A percentile compares a stretch with the other conserved stretches of the same genome.
phyloP scores from a whole-genome alignment of 1,139 yeast species.

The Candida mesenterica region DNA sequence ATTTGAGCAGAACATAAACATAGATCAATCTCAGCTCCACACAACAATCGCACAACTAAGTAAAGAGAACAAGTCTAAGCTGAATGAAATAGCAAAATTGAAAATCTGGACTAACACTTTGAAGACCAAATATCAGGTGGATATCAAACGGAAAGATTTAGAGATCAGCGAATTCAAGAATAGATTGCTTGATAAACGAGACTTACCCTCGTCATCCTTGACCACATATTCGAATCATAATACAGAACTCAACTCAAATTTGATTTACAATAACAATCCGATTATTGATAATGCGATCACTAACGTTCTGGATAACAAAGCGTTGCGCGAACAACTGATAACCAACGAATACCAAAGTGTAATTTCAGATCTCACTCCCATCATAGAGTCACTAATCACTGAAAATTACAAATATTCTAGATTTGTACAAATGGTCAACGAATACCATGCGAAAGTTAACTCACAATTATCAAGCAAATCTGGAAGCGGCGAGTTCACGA shows the following conservation, averaged over 20 bases:
- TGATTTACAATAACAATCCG: conserved; percentile 37
- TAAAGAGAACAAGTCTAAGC: conserved; percentile 27
- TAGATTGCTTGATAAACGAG: conserved; percentile 36
- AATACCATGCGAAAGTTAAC: conserved; percentile 26
- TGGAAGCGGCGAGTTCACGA: conserved; percentile 18
- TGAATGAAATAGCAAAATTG: conserved; percentile 29
- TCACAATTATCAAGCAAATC: conserved; percentile 20
- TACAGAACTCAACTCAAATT: conserved; percentile 21
- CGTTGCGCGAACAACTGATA: conserved; percentile 10
- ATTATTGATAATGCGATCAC: conserved; percentile 27
- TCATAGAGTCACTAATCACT: conserved; percentile 38
- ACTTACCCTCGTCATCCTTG: conserved; percentile 26
- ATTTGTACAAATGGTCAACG: conserved; percentile 30
- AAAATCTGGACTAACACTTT: conserved; percentile 32
- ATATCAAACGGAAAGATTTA: conserved; percentile 36
- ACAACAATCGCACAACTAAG: conserved; percentile 22
- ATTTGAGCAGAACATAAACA: conserved; percentile 18
- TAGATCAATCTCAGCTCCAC: conserved; percentile 14
- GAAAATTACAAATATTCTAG: conserved; percentile 41
- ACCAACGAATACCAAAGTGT: conserved; percentile 38
- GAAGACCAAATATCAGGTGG: conserved; percentile 39
- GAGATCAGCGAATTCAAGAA: conserved; percentile 40
- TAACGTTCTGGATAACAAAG: conserved; percentile 2
- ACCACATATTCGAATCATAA: conserved; percentile 28
- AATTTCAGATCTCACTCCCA: conserved; percentile 36